phyloP scores from a whole-genome alignment of 345 rosid species.

The Hibiscus mutabilis region DNA sequence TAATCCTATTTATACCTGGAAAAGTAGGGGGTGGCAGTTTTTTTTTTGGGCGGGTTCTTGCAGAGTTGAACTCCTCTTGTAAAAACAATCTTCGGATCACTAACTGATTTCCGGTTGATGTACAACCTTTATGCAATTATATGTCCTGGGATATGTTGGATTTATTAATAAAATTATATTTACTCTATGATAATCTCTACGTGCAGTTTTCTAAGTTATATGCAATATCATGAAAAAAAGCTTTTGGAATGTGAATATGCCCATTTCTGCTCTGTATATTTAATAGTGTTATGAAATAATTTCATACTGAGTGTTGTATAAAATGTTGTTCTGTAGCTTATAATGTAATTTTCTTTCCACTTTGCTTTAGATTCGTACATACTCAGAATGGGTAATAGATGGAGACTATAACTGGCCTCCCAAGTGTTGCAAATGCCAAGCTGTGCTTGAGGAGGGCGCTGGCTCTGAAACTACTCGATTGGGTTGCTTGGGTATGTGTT shows the following conservation, averaged over 20 bases:
- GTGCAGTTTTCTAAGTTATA: not conserved
- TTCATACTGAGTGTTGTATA: slow-evolving; percentile 2
- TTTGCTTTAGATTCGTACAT: slow-evolving; percentile 64
- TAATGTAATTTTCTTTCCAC: not conserved
- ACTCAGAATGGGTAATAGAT: slow-evolving; percentile 99
- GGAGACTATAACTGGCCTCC: slow-evolving; percentile 88
- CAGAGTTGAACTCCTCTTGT: not conserved
- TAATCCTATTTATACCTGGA: not conserved
- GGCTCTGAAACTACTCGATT: slow-evolving; percentile 70
- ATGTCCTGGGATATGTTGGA: not conserved
- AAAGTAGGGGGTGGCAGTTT: not conserved
- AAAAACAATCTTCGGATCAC: not conserved
- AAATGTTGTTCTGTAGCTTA: slow-evolving; percentile 4
- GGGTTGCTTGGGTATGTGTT: slow-evolving; percentile 92
- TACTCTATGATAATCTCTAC: not conserved
- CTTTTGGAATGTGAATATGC: not conserved
- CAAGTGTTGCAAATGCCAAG: slow-evolving; percentile 38
- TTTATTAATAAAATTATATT: not conserved
- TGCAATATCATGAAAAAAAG: not conserved
- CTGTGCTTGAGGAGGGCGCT: slow-evolving; percentile 58
- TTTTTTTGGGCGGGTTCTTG: not conserved
- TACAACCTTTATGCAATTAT: not conserved
- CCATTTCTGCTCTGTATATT: slow-evolving; percentile 7
- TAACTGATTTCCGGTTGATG: not conserved
- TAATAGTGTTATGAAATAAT: not conserved